Evolutionary conservation across 352 stramenopile species (phyloP).

Genomic region (Globisporangium paddicum): DNA sequence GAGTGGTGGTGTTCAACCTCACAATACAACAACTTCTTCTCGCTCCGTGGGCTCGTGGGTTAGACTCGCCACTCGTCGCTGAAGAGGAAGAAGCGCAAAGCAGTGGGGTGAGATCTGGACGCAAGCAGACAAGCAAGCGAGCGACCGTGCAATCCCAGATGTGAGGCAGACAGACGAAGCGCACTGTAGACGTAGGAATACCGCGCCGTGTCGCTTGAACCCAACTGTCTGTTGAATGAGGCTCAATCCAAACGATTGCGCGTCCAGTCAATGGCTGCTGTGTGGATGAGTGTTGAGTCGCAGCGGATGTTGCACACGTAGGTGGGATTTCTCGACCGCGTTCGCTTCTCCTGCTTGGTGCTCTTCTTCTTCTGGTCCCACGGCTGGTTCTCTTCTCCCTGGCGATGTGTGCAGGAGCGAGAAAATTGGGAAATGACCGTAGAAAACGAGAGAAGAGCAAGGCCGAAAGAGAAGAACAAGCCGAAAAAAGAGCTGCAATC

Average conservation of each 20-base stretch:
- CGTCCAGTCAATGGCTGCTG: background rate
- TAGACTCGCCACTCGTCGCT: background rate
- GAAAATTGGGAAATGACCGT: constrained; percentile 45
- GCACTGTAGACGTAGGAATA: background rate
- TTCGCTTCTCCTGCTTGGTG: background rate
- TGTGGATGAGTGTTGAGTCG: background rate
- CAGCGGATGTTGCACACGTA: background rate
- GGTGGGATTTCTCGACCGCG: background rate
- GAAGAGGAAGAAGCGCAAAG: constrained; percentile 3
- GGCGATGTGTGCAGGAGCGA: constrained; percentile 23
- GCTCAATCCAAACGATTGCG: constrained; percentile 5
- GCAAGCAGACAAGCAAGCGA: constrained; percentile 2
- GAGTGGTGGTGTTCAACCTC: constrained; percentile 12
- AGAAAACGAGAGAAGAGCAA: constrained; percentile 11
- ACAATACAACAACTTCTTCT: constrained; percentile 13
- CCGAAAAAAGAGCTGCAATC: constrained; percentile 8
- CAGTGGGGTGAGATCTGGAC: background rate
- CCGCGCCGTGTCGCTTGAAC: constrained; percentile 9
- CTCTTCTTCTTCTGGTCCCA: constrained; percentile 1
- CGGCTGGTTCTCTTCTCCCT: constrained; percentile 3
- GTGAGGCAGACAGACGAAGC: background rate
- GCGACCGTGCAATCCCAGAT: background rate
- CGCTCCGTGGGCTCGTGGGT: constrained; percentile 2
- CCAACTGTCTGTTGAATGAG: constrained; percentile 9
- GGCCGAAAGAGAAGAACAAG: constrained; percentile 14